Percentiles rank a stretch among this genome's conserved stretches.
phyloP scores from a whole-genome alignment of 352 stramenopile species.

The Phytopythium ostracodes region DNA sequence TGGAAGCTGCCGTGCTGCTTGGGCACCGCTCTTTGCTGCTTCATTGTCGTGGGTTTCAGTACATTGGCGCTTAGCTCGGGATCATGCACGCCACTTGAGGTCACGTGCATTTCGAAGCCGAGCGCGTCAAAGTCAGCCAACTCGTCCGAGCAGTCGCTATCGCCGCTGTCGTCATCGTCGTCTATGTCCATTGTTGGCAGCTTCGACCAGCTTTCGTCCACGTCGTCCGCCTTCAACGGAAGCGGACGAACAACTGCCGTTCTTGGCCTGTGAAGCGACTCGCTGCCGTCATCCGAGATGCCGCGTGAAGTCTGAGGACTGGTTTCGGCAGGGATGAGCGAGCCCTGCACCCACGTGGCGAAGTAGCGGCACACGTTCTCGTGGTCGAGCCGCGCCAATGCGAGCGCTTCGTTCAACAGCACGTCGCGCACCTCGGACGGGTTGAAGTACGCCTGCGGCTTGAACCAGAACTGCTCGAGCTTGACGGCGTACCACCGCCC shows the following conservation, averaged over 20 bases:
- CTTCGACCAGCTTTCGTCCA: not conserved
- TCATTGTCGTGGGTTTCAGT: not conserved
- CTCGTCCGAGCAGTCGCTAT: conserved; percentile 9
- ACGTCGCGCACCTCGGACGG: conserved; percentile 84
- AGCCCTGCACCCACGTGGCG: conserved; percentile 77
- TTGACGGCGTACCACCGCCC: conserved; percentile 76
- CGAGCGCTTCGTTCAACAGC: conserved; percentile 91
- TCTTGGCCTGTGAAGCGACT: not conserved
- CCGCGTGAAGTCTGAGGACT: not conserved
- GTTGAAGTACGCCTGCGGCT: conserved; percentile 76
- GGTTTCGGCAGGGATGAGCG: conserved; percentile 51
- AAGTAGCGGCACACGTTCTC: conserved; percentile 95
- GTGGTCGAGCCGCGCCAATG: conserved; percentile 89
- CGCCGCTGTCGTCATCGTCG: not conserved
- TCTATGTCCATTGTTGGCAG: not conserved
- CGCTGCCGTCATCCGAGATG: not conserved
- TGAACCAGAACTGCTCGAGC: conserved; percentile 81
- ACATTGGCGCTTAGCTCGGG: not conserved
- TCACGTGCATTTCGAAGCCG: conserved; percentile 50
- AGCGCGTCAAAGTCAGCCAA: conserved; percentile 36
- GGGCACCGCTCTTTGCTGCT: not conserved
- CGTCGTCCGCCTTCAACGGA: not conserved
- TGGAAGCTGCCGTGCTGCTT: not conserved
- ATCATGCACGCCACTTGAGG: not conserved
- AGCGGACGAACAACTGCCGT: not conserved